Conservation (phyloP, 2,329 filamentous ascomycete species). For the Colletotrichum zoysiae region DNA sequence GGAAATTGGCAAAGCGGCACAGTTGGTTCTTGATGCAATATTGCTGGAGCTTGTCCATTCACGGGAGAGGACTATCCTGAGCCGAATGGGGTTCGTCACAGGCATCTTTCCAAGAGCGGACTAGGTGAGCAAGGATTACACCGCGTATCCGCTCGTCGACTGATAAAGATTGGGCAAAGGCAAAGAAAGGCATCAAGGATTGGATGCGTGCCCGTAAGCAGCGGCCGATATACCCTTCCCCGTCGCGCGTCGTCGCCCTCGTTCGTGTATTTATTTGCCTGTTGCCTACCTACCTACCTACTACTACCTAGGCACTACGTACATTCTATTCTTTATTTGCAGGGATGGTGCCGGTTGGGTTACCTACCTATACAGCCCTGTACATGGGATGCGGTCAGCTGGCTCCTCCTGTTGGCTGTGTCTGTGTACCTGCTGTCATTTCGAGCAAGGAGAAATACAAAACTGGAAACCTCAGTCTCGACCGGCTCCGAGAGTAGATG, state of each 20-base stretch:
- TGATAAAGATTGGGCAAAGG: constrained; percentile 8
- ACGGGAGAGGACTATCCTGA: constrained; percentile 9
- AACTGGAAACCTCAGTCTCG: not conserved
- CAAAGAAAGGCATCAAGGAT: not conserved
- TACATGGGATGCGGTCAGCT: not conserved
- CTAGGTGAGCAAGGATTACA: not conserved
- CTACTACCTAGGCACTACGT: not conserved
- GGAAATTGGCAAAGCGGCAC: constrained; percentile 36
- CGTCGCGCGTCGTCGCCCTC: not conserved
- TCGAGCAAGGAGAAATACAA: not conserved
- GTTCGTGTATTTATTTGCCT: not conserved
- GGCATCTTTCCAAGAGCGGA: constrained; percentile 4
- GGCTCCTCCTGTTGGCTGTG: not conserved
- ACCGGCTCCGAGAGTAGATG: not conserved
- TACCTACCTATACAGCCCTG: not conserved
- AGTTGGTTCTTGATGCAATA: constrained; percentile 20
- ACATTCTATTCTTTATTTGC: not conserved
- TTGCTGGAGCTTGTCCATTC: constrained; percentile 18
- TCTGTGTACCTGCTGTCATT: not conserved
- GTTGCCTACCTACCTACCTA: not conserved
- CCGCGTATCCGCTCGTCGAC: not conserved
- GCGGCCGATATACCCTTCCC: not conserved
- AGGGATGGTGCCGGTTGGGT: not conserved
- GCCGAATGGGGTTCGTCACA: constrained; percentile 3
- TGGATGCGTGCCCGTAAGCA: not conserved